Evolutionary conservation across 106 monocot genomes (phyloP), one percentile per base, ranked within the genome.

Genomic region (Allium cepa): DNA sequence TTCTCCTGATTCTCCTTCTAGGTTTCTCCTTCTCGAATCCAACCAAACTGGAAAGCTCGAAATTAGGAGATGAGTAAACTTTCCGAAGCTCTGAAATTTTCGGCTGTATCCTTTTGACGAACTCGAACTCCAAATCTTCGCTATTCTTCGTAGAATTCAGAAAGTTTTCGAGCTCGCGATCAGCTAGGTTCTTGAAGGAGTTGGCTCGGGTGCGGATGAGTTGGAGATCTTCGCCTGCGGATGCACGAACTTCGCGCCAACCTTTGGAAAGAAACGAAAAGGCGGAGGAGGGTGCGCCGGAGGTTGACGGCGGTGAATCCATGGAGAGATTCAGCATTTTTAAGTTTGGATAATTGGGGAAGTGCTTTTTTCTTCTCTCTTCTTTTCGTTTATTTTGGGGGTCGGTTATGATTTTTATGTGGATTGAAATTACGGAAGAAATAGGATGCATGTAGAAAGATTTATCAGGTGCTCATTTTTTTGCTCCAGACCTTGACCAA

Each of bases 91-190:
- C 90, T 22, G 83, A 75, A 3, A 99, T 70, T 78, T 99, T 99
- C 10, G 97, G 97, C 72, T 79, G 82, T 51, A 99, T 84, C 77
- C 83, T 69, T 81, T 83, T 93, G 60, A 93, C 80, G 82, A 97
- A 84, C 70, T 97, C 89, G 60, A 92, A 70, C 68, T 99, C 97
- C 26, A 78, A 81, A 10, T 89, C 76, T 62, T 88, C 79, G 22
- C 64, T 64, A 50, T 69, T 72, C 26, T 78, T 52, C 9, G 82
- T 77, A 8, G 90, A 79, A 46, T 79, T 72, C 60, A 93, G 76
- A 70, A 99, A 87, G 50, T 89, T 92, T 83, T 92, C 97, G 9
- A 99, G 87, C 82, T 93, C 99, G 4, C 93, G 86, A 71, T 99
- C 99, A 59, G 97, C 97, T 49, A 84, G 78, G 48, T 68, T 59